phyloP scores from a whole-genome alignment of 257 asterid genomes.

The Solanum ahanhuiri region DNA sequence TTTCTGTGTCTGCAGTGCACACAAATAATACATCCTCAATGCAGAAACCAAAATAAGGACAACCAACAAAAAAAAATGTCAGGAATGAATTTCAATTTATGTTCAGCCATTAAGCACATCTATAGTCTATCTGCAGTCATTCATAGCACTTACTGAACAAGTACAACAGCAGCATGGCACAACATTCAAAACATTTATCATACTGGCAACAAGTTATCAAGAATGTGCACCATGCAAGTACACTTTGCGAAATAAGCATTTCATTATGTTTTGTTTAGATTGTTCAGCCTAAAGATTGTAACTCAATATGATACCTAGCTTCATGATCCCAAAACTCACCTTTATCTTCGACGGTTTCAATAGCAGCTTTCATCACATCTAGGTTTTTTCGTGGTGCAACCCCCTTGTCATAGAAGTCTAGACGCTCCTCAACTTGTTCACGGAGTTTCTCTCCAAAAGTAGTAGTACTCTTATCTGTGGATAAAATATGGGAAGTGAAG shows the following conservation, averaged over 20 bases:
- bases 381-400: slow-evolving; percentile 94
- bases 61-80: neutral
- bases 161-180: neutral
- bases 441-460: slow-evolving; percentile 92
- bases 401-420: slow-evolving; percentile 90
- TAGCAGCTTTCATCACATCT: slow-evolving; percentile 79
- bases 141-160: neutral
- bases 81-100: neutral
- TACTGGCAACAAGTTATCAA: neutral
- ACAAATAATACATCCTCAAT: neutral
- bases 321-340: slow-evolving; percentile 28
- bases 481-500: neutral
- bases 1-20: slow-evolving; percentile 8
- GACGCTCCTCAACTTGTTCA: slow-evolving; percentile 96
- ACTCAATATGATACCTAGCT: neutral
- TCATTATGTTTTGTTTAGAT: neutral
- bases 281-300: neutral
- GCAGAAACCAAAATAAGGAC: neutral
- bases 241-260: neutral
- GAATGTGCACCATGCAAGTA: neutral
- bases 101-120: neutral
- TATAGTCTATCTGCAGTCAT: neutral
- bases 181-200: neutral
- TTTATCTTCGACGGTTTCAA: slow-evolving; percentile 38
- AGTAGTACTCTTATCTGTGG: slow-evolving; percentile 59